Conservation (phyloP, 345 rosid genomes). For the Linum usitatissimum region DNA sequence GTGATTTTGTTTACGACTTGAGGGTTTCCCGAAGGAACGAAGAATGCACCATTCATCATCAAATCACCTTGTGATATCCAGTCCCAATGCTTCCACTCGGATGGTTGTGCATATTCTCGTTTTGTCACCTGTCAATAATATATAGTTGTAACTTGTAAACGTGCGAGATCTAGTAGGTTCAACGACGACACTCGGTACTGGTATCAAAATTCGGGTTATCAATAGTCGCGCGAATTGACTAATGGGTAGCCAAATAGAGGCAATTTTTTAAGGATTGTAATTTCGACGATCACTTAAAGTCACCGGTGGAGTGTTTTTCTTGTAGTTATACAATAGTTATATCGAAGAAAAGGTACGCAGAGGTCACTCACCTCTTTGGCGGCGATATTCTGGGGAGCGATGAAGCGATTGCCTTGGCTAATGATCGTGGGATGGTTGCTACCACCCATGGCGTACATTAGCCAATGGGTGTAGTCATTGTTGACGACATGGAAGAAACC, state of each 20-base stretch:
- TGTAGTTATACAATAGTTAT: too few species aligned
- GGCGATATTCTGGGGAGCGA: background rate
- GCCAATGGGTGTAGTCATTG: slow-evolving; percentile 13
- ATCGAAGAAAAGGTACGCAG: too few species aligned
- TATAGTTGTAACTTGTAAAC: too few species aligned
- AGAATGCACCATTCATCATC: slow-evolving; percentile 8
- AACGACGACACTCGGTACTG: too few species aligned
- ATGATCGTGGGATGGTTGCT: slow-evolving; percentile 6
- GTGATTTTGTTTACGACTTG: background rate
- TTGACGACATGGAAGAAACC: slow-evolving; percentile 11
- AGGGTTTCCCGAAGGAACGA: slow-evolving; percentile 4
- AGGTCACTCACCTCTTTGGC: background rate
- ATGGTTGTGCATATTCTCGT: background rate
- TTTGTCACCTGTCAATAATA: background rate
- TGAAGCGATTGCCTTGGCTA: slow-evolving; percentile 8
- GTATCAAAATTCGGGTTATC: too few species aligned
- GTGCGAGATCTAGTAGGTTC: too few species aligned
- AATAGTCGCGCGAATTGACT: too few species aligned
- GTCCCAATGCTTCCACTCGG: slow-evolving; percentile 5
- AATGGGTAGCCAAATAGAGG: too few species aligned
- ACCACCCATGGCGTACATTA: slow-evolving; percentile 10
- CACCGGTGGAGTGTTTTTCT: too few species aligned
- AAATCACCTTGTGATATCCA: slow-evolving; percentile 4
- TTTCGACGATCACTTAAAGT: too few species aligned
- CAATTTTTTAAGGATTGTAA: too few species aligned